A percentile compares a stretch with the other conserved stretches of the same genome.
phyloP scores from a whole-genome alignment of 345 rosid species.

The Eucalyptus curtisii region DNA sequence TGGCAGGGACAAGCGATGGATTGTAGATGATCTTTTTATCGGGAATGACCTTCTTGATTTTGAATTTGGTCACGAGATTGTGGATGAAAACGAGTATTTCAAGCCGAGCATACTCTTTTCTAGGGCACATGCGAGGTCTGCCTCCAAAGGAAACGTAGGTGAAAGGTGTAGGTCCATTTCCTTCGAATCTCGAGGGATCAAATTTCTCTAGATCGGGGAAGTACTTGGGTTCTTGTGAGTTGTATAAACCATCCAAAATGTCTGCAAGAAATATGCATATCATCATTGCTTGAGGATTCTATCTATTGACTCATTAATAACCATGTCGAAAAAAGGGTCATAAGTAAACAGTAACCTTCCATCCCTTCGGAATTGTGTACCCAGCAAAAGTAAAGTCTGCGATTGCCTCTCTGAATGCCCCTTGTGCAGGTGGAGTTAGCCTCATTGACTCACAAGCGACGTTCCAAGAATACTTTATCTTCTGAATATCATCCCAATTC shows the following conservation, averaged over 20 bases:
- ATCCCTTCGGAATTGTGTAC: neutral
- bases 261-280: neutral
- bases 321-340: neutral
- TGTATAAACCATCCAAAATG: neutral
- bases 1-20: neutral
- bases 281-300: neutral
- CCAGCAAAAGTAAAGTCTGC: neutral
- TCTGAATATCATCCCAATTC: neutral
- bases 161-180: neutral
- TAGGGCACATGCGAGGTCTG: neutral
- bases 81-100: neutral
- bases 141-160: neutral
- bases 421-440: neutral
- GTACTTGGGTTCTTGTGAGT: neutral
- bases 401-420: neutral
- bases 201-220: neutral
- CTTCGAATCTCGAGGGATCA: neutral
- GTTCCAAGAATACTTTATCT: neutral
- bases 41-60: neutral
- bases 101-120: neutral
- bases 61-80: neutral
- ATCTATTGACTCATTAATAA: neutral
- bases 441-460: neutral
- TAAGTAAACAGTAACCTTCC: neutral
- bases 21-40: neutral